Conservation (phyloP, 2,329 filamentous ascomycete species). For the Fusarium sterilihyphosum region DNA sequence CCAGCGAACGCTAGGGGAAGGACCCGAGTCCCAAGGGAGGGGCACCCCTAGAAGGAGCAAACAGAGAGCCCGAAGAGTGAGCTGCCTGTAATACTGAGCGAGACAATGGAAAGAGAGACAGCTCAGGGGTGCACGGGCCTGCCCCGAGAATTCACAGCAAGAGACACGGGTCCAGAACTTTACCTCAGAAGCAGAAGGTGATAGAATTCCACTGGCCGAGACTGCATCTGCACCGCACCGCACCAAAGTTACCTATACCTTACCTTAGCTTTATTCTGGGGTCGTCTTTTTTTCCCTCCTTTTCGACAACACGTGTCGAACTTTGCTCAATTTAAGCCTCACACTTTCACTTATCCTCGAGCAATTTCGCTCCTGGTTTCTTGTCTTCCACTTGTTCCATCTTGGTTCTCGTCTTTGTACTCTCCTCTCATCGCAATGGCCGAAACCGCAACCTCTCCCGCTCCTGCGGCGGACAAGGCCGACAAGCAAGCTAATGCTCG, state of each 20-base stretch:
- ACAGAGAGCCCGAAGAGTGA: constrained; percentile 11
- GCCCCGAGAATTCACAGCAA: constrained; percentile 34
- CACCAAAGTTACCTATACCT: constrained; percentile 19
- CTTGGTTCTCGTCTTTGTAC: constrained; percentile 5
- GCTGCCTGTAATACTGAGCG: neutral
- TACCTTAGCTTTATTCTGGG: constrained; percentile 22
- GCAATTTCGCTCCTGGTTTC: constrained; percentile 34
- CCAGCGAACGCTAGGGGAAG: constrained; percentile 36
- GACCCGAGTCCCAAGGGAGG: constrained; percentile 32
- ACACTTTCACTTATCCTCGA: constrained; percentile 20
- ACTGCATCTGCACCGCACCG: constrained; percentile 10
- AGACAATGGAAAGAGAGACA: constrained; percentile 9
- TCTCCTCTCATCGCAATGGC: constrained; percentile 53
- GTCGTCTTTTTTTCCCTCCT: constrained; percentile 27
- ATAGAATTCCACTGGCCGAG: constrained; percentile 35
- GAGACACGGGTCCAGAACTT: constrained; percentile 42
- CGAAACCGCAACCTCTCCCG: constrained; percentile 57
- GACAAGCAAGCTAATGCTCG: constrained; percentile 60
- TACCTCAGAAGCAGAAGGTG: constrained; percentile 36
- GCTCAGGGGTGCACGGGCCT: constrained; percentile 37
- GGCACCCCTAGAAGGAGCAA: constrained; percentile 16
- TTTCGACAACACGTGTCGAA: constrained; percentile 34
- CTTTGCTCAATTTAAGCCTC: constrained; percentile 5
- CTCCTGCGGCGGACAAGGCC: constrained; percentile 48
- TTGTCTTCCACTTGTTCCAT: constrained; percentile 23